Base-by-base conservation (phyloP, 805 yeast species). In the Babjeviella inositovora region DNA sequence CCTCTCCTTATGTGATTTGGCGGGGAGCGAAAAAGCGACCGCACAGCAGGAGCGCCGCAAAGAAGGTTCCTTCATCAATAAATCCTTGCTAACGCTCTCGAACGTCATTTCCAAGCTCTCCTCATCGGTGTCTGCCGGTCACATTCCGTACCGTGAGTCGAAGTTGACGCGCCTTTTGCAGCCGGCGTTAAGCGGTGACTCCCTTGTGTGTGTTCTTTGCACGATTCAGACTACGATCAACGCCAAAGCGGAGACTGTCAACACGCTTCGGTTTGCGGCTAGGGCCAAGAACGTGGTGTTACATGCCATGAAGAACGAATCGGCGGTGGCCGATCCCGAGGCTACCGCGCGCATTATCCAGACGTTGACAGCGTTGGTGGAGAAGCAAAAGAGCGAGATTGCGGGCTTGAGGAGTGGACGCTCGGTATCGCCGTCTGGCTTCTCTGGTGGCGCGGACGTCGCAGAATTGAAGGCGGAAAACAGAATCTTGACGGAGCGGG, bases 11-110 rank as follows among this genome's bases (percentile, higher is more conserved):
- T 87, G 97, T 53, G 98, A 87, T 49, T 61, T 87, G 38, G 98
- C 98, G 0, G 98, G 98, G 14, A 77, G 93, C n/a, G 98, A 87
- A 47, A 63, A 77, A 24, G 93, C 92, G 0, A 68, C 74, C 3
- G 50, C 67, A 7, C 72, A 74, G 36, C 47, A 56, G 1, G 95
- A 81, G 39, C 62, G 97, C 36, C 56, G 96, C 26, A 81, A 84
- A 45, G 98, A 87, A 51, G 98, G 97, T 12, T 67, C 95, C 0
- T 90, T 60, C 41, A 87, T 87, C 42, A 87, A 87, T 53, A 84
- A 84, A 43, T 85, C 96, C 0, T 58, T 87, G 19, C 55, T 87
- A 24, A 92, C 97, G 0, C 59, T 87, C 23, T 84, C 95, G 5
- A 80, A 93, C 1, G 95, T 87, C n/a, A 84, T 87, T 28, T 70